Conservation (phyloP, 768 basidiomycete species). For the Russula virescens region DNA sequence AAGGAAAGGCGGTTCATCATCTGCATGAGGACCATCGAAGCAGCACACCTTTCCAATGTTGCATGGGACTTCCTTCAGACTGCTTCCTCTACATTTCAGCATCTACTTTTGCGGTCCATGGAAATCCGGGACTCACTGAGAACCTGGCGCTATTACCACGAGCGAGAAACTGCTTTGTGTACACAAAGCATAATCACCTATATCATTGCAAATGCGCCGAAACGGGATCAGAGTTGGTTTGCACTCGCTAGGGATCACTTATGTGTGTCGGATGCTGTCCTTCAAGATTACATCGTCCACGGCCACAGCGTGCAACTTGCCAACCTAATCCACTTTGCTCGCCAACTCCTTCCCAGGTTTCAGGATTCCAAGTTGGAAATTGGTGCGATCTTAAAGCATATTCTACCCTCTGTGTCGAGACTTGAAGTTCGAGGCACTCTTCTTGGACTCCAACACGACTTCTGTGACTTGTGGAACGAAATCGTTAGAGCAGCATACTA, state of each 20-base stretch:
- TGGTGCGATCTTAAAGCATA: no score
- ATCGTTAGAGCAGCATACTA: neutral
- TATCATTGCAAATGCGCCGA: neutral
- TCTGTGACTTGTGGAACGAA: slow-evolving; percentile 5
- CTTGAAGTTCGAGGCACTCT: neutral
- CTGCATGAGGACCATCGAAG: neutral
- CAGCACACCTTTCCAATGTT: neutral
- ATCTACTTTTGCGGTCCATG: no score
- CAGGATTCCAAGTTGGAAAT: no score
- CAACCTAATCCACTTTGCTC: neutral
- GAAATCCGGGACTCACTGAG: neutral
- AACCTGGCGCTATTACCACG: neutral
- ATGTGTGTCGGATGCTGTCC: neutral
- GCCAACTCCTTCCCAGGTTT: neutral
- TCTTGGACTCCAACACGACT: neutral
- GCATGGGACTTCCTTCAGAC: neutral
- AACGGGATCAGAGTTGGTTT: neutral
- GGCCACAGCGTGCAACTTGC: neutral
- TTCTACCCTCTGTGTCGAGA: neutral
- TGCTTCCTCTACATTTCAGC: no score
- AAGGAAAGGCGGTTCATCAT: slow-evolving; percentile 4
- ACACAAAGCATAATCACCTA: neutral
- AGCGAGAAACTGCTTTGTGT: neutral
- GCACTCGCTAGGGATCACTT: neutral
- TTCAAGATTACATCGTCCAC: neutral